Evolutionary conservation across 306 rosid genomes (phyloP), one percentile per base, ranked within the genome.

Genomic region (Dryas octopetala): DNA sequence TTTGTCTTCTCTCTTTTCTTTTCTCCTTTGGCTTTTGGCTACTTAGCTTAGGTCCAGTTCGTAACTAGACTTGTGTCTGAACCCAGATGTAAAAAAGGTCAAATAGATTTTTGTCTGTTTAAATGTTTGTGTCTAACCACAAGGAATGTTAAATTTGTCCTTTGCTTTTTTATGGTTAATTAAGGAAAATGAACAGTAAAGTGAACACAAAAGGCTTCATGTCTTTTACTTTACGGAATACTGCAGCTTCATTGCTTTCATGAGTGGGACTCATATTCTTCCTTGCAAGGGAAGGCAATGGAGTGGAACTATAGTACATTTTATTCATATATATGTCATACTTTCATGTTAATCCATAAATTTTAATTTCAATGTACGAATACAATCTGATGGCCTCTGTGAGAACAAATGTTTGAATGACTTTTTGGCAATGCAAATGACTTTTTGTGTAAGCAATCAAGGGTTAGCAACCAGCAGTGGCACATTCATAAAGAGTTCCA

Each of bases 231-330:
- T 32, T 32, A 32, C 2, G 38, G 38, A 32, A 32, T 32, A 32
- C 23, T 23, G 23, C 38, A 32, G 38, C 38, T 32, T 32, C 0
- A 32, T 32, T 32, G 3, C 38, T 32, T 32, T 32, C 1, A 32
- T 32, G 38, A 32, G 38, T 32, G 38, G 38, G 76, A 67, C 66
- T 26, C 62, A 40, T 52, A 49, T 71, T 79, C 75, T 84, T 84
- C 62, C 65, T 62, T 71, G 72, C 52, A 65, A 66, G 78, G 71
- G 63, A 69, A 73, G 88, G 54, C 76, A 48, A 45, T 71, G 51
- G 61, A 46, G 79, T 62, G 71, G 51, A 65, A 50, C 32, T 43
- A 15, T 3, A 23, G 5, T 51, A 51, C 63, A 41, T 19, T 16
- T 32, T 11, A 4, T 63, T 17, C 46, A 40, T 53, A 41, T 8